Conservation (phyloP, 148 eudicot species). For the Silene uniflora region DNA sequence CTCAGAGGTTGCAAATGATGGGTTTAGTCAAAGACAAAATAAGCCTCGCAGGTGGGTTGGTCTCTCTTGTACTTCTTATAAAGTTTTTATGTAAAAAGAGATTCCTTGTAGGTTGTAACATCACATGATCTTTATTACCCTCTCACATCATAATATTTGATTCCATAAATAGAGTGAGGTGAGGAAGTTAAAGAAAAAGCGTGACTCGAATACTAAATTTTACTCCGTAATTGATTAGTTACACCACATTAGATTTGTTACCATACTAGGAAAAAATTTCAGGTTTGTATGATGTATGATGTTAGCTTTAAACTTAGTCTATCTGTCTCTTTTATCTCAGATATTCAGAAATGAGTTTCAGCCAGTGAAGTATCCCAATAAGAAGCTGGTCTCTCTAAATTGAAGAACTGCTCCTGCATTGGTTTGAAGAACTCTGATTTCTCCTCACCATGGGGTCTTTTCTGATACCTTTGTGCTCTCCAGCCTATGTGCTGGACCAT, state of each 20-base stretch:
- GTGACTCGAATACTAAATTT: too few relatives aligned
- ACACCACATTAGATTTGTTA: too few relatives aligned
- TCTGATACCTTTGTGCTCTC: conserved; percentile 62
- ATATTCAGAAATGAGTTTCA: conserved; percentile 93
- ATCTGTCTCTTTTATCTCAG: conserved; percentile 34
- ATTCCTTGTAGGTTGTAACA: too few relatives aligned
- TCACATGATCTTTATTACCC: background rate
- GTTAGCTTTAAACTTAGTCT: background rate
- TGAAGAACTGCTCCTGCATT: conserved; percentile 24
- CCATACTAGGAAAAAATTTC: too few relatives aligned
- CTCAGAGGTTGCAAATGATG: conserved; percentile 61
- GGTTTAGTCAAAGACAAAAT: conserved; percentile 69
- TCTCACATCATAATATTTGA: background rate
- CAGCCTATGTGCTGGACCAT: conserved; percentile 53
- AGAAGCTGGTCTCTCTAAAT: conserved; percentile 25
- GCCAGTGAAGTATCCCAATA: conserved; percentile 61
- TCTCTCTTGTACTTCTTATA: background rate
- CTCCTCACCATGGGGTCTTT: conserved; percentile 18
- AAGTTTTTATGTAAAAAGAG: too few relatives aligned
- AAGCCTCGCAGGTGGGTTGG: conserved; percentile 73
- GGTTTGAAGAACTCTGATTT: conserved; percentile 25
- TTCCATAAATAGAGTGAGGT: background rate
- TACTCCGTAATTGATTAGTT: too few relatives aligned
- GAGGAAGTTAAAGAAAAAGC: background rate
- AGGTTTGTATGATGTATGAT: background rate